Evolutionary conservation across 2,329 filamentous ascomycete species (phyloP).

Genomic region (Alternaria angustiovoidea): DNA sequence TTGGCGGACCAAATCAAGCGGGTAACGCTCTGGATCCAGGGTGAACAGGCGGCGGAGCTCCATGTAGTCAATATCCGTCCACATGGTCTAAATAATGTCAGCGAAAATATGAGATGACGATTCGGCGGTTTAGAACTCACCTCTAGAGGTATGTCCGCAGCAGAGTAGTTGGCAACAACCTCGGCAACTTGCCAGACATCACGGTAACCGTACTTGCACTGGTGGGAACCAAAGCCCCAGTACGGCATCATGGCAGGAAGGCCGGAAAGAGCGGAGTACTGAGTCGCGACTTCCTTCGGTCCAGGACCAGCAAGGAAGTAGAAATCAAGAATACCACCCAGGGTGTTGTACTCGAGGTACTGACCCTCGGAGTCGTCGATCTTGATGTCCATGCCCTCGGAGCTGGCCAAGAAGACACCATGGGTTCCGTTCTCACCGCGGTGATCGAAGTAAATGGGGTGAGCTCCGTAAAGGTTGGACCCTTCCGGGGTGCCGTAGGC

Average conservation of each 20-base stretch:
- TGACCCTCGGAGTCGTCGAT: constrained; percentile 72
- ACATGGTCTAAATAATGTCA: constrained; percentile 66
- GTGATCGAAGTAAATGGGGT: constrained; percentile 80
- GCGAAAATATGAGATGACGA: accelerated
- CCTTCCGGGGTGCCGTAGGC: constrained; percentile 66
- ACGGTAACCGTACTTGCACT: constrained; percentile 59
- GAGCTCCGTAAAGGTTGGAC: constrained; percentile 75
- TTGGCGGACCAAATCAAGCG: constrained; percentile 67
- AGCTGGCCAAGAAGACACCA: constrained; percentile 47
- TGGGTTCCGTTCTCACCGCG: constrained; percentile 58
- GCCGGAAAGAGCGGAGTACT: constrained; percentile 59
- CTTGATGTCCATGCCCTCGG: constrained; percentile 72
- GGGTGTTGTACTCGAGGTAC: constrained; percentile 79
- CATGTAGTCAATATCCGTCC: constrained; percentile 79
- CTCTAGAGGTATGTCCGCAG: constrained; percentile 64
- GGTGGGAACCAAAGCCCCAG: constrained; percentile 62
- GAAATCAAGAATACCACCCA: constrained; percentile 81
- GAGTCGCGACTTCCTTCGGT: constrained; percentile 57
- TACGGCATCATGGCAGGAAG: constrained; percentile 60
- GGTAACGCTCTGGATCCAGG: constrained; percentile 70
- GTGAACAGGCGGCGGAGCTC: constrained; percentile 67
- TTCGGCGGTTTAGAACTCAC: constrained; percentile 7
- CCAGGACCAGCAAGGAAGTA: constrained; percentile 61
- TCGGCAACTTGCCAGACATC: constrained; percentile 71
- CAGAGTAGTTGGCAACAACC: constrained; percentile 72